Evolutionary conservation across 371 early-diverging fungal genomes (phyloP).

Genomic region (Rhizoclosmatium hyalinum): DNA sequence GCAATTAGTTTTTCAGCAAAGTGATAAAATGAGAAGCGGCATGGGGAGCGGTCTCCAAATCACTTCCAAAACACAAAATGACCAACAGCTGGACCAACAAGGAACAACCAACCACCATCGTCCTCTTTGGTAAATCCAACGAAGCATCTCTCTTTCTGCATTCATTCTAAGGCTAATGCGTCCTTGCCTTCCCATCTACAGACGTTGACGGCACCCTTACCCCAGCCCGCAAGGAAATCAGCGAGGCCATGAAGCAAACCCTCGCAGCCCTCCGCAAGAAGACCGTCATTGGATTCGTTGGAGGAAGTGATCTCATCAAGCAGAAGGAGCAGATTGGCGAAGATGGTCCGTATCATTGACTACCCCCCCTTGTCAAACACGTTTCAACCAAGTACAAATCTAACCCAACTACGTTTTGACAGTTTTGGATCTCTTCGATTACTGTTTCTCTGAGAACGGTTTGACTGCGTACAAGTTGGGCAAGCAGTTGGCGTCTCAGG

Average conservation of each 20-base stretch:
- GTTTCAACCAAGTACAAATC: neutral
- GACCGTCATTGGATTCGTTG: constrained; percentile 98
- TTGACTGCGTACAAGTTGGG: constrained; percentile 93
- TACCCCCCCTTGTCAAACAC: neutral
- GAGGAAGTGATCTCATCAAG: constrained; percentile 97
- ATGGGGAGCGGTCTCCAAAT: too few relatives aligned
- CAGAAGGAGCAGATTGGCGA: constrained; percentile 98
- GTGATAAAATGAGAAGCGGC: too few relatives aligned
- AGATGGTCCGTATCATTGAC: constrained; percentile 59
- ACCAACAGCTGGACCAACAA: constrained; percentile 60
- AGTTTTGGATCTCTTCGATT: constrained; percentile 91
- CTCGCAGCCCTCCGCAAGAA: constrained; percentile 86
- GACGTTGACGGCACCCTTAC: constrained; percentile 99
- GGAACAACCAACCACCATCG: constrained; percentile 79
- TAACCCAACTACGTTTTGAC: constrained; percentile 17
- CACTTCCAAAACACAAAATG: too few relatives aligned
- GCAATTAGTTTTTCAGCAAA: too few relatives aligned
- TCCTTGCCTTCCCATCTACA: constrained; percentile 87
- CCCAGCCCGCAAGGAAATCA: constrained; percentile 81
- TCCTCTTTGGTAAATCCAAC: constrained; percentile 78
- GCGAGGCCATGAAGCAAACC: constrained; percentile 81
- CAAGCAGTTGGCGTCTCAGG: constrained; percentile 77
- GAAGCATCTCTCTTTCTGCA: too few relatives aligned
- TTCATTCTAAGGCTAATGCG: constrained; percentile 48
- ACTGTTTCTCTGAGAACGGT: constrained; percentile 99